Conservation (phyloP, 23 red algal genomes). For the Gracilaria domingensis region DNA sequence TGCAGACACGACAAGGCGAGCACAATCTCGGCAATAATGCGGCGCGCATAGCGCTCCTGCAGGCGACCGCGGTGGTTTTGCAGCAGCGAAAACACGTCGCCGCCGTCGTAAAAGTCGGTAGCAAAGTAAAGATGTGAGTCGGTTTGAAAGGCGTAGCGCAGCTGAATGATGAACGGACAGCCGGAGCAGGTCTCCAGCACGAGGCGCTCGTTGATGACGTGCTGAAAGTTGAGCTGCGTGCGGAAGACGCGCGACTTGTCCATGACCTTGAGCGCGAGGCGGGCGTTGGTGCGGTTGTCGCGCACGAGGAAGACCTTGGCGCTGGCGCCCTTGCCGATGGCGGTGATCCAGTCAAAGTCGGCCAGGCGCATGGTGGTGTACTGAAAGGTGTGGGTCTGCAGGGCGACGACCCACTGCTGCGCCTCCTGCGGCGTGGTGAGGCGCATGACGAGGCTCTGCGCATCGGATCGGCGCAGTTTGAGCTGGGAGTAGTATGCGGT, state of each 20-base stretch:
- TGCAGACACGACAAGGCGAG: slow-evolving; percentile 85
- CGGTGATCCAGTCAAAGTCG: slow-evolving; percentile 88
- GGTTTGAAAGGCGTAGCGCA: slow-evolving; percentile 89
- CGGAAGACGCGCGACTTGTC: slow-evolving; percentile 77
- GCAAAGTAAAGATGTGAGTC: slow-evolving; percentile 84
- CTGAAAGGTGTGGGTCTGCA: slow-evolving; percentile 67
- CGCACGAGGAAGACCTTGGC: slow-evolving; percentile 84
- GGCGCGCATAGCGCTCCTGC: slow-evolving; percentile 69
- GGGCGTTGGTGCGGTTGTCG: slow-evolving; percentile 69
- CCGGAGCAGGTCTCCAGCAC: slow-evolving; percentile 70
- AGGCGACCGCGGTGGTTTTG: slow-evolving; percentile 71
- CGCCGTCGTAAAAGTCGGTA: slow-evolving; percentile 93
- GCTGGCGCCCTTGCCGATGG: slow-evolving; percentile 85
- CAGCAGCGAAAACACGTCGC: slow-evolving; percentile 81
- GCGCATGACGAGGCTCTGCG: slow-evolving; percentile 45
- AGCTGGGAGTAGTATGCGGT: slow-evolving; percentile 55
- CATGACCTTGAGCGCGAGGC: slow-evolving; percentile 78
- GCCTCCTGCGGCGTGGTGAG: slow-evolving; percentile 66
- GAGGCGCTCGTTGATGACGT: slow-evolving; percentile 78
- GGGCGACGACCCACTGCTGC: slow-evolving; percentile 62
- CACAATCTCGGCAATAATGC: slow-evolving; percentile 84
- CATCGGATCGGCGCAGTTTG: slow-evolving; percentile 52
- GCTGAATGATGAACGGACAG: slow-evolving; percentile 76
- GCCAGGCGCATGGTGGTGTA: slow-evolving; percentile 67
- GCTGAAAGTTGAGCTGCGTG: slow-evolving; percentile 61